Conservation (phyloP, 805 yeast genomes). For the Candida ulmi region DNA sequence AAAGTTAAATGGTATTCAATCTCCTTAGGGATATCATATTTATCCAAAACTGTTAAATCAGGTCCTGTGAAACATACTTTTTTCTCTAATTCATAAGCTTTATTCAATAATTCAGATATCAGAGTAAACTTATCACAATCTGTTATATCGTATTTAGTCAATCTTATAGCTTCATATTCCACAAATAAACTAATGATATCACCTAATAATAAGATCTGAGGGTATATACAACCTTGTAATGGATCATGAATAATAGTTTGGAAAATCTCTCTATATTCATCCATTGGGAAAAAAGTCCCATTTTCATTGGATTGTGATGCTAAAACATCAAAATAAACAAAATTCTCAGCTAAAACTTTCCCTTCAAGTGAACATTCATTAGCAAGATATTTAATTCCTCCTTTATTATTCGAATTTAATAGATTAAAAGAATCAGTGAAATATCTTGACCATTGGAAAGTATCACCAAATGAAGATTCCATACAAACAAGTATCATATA, state of each 20-base stretch:
- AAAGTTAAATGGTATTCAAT: conserved; percentile 53
- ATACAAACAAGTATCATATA: conserved; percentile 2
- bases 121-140: conserved; percentile 15
- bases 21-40: conserved; percentile 28
- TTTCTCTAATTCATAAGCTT: conserved; percentile 32
- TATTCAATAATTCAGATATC: conserved; percentile 13
- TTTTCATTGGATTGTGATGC: conserved; percentile 2
- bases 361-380: conserved; percentile 1
- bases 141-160: conserved; percentile 3
- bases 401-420: neutral
- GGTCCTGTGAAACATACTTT: conserved; percentile 44
- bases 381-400: conserved; percentile 1
- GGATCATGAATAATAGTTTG: conserved; percentile 13
- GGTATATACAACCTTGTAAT: conserved; percentile 23
- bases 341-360: conserved; percentile 13
- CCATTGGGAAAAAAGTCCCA: conserved; percentile 14
- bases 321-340: neutral
- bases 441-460: neutral
- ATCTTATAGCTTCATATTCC: conserved; percentile 11
- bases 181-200: conserved; percentile 18
- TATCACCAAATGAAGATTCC: conserved; percentile 4
- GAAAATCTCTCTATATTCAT: conserved; percentile 3
- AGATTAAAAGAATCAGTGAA: neutral
- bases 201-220: conserved; percentile 18
- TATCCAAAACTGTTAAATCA: conserved; percentile 31